phyloP scores from a whole-genome alignment of 495 filamentous ascomycete genomes.

The Emericellopsis terricola region DNA sequence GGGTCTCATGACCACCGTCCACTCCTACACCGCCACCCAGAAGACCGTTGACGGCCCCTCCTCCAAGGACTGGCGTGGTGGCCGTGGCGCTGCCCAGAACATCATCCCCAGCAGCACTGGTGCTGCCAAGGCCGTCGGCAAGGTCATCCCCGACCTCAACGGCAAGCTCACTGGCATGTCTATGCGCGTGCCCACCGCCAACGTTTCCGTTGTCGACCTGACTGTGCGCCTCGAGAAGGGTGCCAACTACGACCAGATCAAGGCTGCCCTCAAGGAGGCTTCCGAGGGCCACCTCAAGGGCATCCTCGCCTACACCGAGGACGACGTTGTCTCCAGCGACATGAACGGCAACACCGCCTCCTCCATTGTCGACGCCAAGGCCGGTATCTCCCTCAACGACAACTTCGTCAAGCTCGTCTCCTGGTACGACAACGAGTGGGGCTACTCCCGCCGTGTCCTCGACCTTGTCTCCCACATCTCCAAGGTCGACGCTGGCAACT shows the following conservation, averaged over 20 bases:
- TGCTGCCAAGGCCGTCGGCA: constrained; percentile 99
- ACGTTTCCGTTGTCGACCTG: constrained; percentile 97
- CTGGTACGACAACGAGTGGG: constrained; percentile 85
- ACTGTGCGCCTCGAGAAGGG: constrained; percentile 85
- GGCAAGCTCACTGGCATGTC: constrained; percentile 99
- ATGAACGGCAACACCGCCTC: constrained; percentile 80
- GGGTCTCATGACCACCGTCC: constrained; percentile 98
- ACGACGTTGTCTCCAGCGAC: constrained; percentile 88
- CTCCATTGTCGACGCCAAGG: constrained; percentile 99
- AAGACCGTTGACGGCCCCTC: constrained; percentile 98
- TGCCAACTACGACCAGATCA: constrained; percentile 86
- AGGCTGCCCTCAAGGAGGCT: constrained; percentile 77
- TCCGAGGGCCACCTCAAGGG: constrained; percentile 72
- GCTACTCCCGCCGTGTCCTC: constrained; percentile 96
- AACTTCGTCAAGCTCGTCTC: constrained; percentile 97
- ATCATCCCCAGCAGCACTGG: constrained; percentile 99
- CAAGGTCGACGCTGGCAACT: constrained; percentile 50
- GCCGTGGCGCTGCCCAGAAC: constrained; percentile 95
- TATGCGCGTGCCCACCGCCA: constrained; percentile 95
- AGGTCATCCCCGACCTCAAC: constrained; percentile 93
- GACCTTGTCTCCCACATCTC: constrained; percentile 88
- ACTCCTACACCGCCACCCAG: constrained; percentile 99
- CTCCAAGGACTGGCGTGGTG: constrained; percentile 97
- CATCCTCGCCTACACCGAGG: constrained; percentile 89
- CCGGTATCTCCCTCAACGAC: constrained; percentile 91